Conservation (phyloP, 805 yeast species). For the Nadsonia fulvescens region DNA sequence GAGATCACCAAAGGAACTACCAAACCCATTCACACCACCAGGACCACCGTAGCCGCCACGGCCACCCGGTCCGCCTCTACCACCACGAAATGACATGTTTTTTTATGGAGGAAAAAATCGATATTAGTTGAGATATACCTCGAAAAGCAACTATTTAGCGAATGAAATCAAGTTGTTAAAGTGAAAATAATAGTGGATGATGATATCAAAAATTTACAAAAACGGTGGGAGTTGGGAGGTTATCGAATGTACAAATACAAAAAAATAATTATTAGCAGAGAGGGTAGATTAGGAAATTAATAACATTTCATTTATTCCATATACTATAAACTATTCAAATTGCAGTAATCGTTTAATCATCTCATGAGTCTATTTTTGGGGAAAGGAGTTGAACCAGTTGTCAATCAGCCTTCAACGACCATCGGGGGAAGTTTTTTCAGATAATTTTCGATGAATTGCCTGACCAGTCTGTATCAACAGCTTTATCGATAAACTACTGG, state of each 20-base stretch:
- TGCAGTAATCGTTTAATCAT: constrained; percentile 1
- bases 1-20: too few relatives aligned
- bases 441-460: neutral
- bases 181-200: too few relatives aligned
- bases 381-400: neutral
- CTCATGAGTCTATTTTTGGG: constrained; percentile 2
- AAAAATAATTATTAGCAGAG: too few relatives aligned
- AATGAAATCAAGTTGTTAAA: too few relatives aligned
- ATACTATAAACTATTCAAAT: constrained; percentile 1
- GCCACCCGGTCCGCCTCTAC: constrained; percentile 13
- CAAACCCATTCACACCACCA: too few relatives aligned
- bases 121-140: too few relatives aligned
- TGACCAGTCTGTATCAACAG: constrained; percentile 2
- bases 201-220: too few relatives aligned
- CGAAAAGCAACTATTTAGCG: too few relatives aligned
- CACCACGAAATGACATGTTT: constrained; percentile 11
- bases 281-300: too few relatives aligned
- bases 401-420: neutral
- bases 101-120: neutral
- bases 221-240: too few relatives aligned
- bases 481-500: constrained; percentile 3
- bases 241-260: too few relatives aligned
- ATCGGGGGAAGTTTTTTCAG: constrained; percentile 4
- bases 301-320: too few relatives aligned
- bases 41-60: constrained; percentile 5